Evolutionary conservation across 176 grass and related monocot species (phyloP), one percentile per base, ranked within the genome.

Genomic region (Phyllostachys edulis): DNA sequence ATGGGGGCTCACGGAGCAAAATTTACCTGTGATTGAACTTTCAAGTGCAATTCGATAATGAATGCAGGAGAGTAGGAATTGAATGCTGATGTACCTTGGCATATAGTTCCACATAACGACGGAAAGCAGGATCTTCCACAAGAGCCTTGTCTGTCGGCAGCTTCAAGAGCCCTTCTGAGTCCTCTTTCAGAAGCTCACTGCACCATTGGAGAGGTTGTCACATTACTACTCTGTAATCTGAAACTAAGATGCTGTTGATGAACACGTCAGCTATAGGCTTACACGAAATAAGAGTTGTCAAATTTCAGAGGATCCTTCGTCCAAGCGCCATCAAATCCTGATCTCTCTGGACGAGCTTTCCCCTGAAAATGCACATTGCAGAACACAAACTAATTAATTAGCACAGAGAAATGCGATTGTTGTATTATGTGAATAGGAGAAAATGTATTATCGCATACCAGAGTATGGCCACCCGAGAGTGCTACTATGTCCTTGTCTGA

Each of bases 401-500:
- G 6, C 21, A 17, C 14, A 72, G 81, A 68, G 7, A 77, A 64
- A 27, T 18, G 5, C 26, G 14, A 0, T 24, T 20, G 0, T 11
- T 73, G 21, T 59, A n/a, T 54, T 50, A 27, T 27, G 6, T 70
- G 6, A 9, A 18, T 6, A 24, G 1, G 10, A 0, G 32, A 16
- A 70, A 16, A 0, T 37, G 10, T 16, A 3, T 56, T 9, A 21
- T n/a, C 18, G 9, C 18, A 17, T 67, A 96, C 91, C 76, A 93
- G 87, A 40, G 94, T 96, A 70, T 96, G 94, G 7, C 86, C 90
- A 10, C 90, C 94, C 3, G 94, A 96, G 20, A 96, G 84, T 49
- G 94, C 94, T 2, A 96, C 91, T 56, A 93, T 96, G 62, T 96
- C 91, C 84, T 87, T 96, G 86, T 96, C 88, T 4, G 88, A 80